These are phyloP conservation scores for Tetrapisispora iriomotensis DNA, from an alignment of 805 yeast genomes.

Conservation along the genomic window DNA sequence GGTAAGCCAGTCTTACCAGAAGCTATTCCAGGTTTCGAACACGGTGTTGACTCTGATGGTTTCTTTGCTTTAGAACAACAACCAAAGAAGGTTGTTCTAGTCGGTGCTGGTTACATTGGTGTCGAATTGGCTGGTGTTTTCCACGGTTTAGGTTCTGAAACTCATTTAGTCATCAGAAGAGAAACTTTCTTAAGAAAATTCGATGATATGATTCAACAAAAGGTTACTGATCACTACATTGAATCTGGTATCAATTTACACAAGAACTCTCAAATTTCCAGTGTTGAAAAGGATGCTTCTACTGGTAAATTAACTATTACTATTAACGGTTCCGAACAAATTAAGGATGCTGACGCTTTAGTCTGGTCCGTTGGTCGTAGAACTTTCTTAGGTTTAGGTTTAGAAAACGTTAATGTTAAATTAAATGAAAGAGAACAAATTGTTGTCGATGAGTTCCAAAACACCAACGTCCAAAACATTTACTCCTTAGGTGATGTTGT, in stretches of 20 bases:
- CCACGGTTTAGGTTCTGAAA: constrained; percentile 75
- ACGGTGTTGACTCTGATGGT: constrained; percentile 83
- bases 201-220: constrained; percentile 69
- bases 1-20: constrained; percentile 67
- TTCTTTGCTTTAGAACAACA: constrained; percentile 73
- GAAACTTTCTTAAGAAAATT: constrained; percentile 83
- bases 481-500: constrained; percentile 91
- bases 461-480: constrained; percentile 59
- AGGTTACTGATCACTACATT: constrained; percentile 71
- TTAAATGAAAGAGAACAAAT: constrained; percentile 52
- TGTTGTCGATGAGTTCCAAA: constrained; percentile 79
- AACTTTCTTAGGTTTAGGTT: constrained; percentile 62
- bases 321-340: constrained; percentile 31
- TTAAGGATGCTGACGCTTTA: constrained; percentile 72
- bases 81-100: constrained; percentile 87
- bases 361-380: constrained; percentile 94
- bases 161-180: constrained; percentile 83
- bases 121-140: constrained; percentile 93
- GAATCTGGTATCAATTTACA: constrained; percentile 76
- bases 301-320: constrained; percentile 42
- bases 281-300: constrained; percentile 37
- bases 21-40: constrained; percentile 69
- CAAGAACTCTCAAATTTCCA: constrained; percentile 46
- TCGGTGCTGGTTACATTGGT: constrained; percentile 98
- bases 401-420: constrained; percentile 67